Evolutionary conservation across 2,329 filamentous ascomycete genomes (phyloP).

Genomic region (Monascus ruber): DNA sequence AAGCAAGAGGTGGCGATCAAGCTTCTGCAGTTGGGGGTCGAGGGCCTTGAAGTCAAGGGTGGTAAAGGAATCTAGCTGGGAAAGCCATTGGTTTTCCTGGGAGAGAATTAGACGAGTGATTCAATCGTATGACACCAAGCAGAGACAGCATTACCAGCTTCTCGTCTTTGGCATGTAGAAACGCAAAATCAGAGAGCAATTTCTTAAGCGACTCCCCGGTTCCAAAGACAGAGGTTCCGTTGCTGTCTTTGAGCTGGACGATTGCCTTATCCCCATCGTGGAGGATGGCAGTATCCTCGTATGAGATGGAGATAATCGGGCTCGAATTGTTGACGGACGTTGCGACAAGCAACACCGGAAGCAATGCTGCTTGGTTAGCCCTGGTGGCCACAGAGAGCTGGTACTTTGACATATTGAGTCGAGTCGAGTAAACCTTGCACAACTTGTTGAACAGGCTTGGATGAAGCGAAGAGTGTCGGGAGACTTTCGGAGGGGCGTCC

Average conservation of each 20-base stretch:
- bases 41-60: slow-evolving; percentile 69
- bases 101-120: background rate
- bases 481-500: no score
- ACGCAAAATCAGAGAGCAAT: slow-evolving; percentile 23
- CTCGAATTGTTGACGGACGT: slow-evolving; percentile 29
- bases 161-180: slow-evolving; percentile 24
- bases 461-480: background rate
- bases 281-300: slow-evolving; percentile 26
- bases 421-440: background rate
- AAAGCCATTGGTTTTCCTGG: slow-evolving; percentile 44
- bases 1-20: slow-evolving; percentile 79
- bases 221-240: slow-evolving; percentile 19
- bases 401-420: slow-evolving; percentile 19
- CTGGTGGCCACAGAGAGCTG: slow-evolving; percentile 27
- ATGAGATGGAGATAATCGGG: slow-evolving; percentile 25
- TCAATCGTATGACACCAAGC: background rate
- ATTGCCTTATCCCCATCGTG: slow-evolving; percentile 23
- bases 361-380: slow-evolving; percentile 28
- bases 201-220: slow-evolving; percentile 21
- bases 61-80: slow-evolving; percentile 41
- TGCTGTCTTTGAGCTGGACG: slow-evolving; percentile 20
- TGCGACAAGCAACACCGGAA: slow-evolving; percentile 32
- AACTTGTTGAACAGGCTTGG: slow-evolving; percentile 1
- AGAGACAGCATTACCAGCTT: slow-evolving; percentile 16
- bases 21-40: slow-evolving; percentile 59